Percentiles rank a stretch among this genome's conserved stretches.
These are phyloP conservation scores for Sugiyamaella neomexicana DNA, from an alignment of 1,139 yeast genomes.

Conservation along the genomic window DNA sequence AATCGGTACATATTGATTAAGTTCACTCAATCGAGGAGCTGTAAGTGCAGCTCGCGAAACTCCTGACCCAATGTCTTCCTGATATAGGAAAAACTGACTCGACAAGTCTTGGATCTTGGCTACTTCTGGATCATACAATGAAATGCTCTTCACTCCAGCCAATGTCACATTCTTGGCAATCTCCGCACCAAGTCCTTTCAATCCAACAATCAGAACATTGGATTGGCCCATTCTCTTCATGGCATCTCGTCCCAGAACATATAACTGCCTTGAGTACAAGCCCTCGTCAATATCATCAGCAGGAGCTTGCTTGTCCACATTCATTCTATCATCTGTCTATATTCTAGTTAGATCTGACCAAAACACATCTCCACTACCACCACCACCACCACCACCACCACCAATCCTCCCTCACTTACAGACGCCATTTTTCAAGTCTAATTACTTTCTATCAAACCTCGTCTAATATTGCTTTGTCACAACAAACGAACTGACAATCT, in stretches of 20 bases:
- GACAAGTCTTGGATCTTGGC: slow-evolving; percentile 73
- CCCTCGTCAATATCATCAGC: slow-evolving; percentile 79
- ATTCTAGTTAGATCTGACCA: too few species aligned
- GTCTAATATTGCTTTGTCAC: background rate
- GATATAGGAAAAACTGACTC: slow-evolving; percentile 79
- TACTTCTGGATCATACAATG: slow-evolving; percentile 80
- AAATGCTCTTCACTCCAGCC: slow-evolving; percentile 93
- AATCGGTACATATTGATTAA: slow-evolving; percentile 88
- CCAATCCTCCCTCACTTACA: too few species aligned
- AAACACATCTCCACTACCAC: too few species aligned
- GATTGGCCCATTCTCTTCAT: slow-evolving; percentile 96
- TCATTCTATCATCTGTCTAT: slow-evolving; percentile 22
- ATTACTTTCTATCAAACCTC: background rate
- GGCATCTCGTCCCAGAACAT: slow-evolving; percentile 49
- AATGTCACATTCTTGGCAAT: slow-evolving; percentile 94
- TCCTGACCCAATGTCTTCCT: slow-evolving; percentile 61
- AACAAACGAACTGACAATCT: background rate
- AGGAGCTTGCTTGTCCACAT: slow-evolving; percentile 51
- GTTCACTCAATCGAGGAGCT: slow-evolving; percentile 66
- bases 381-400: too few species aligned
- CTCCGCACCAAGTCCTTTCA: slow-evolving; percentile 90
- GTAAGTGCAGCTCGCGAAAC: slow-evolving; percentile 72
- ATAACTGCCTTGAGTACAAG: slow-evolving; percentile 88
- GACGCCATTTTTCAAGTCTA: background rate
- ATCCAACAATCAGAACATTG: slow-evolving; percentile 81